Conservation (phyloP, 164 flowering plant species). For the Tinospora cordifolia region DNA sequence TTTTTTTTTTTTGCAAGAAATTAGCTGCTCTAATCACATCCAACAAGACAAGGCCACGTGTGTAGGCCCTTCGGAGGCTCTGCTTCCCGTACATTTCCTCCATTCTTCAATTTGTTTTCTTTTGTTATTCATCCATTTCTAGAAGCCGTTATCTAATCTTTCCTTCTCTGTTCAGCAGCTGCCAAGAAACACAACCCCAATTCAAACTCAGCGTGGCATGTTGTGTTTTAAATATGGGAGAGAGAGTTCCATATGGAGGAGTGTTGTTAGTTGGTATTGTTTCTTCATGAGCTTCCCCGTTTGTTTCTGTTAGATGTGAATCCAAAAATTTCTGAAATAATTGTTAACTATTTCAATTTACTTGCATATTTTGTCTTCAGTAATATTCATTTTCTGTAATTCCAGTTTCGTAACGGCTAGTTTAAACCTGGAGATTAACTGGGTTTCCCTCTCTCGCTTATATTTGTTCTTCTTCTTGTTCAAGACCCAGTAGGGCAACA, state of each 20-base stretch:
- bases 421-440: no score
- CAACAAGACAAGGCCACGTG: conserved; percentile 48
- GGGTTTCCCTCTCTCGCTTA: no score
- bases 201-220: conserved; percentile 7
- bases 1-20: background rate
- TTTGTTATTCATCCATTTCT: conserved; percentile 20
- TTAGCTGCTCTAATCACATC: conserved; percentile 24
- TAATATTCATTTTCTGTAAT: no score
- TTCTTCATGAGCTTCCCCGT: conserved; percentile 14
- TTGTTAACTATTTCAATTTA: background rate
- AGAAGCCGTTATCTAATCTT: conserved; percentile 32
- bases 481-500: no score
- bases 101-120: conserved; percentile 14
- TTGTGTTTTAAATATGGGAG: conserved; percentile 14
- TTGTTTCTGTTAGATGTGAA: background rate
- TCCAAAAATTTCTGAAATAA: background rate
- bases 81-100: conserved; percentile 36
- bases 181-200: conserved; percentile 22
- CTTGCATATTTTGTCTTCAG: background rate
- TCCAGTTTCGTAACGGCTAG: no score
- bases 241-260: conserved; percentile 2
- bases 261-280: background rate
- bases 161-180: conserved; percentile 24
- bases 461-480: no score
- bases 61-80: conserved; percentile 40